Percentiles rank a stretch among this genome's conserved stretches.
These are phyloP conservation scores for Candida xiaguanensis DNA, from an alignment of 805 yeast species.

Conservation along the genomic window DNA sequence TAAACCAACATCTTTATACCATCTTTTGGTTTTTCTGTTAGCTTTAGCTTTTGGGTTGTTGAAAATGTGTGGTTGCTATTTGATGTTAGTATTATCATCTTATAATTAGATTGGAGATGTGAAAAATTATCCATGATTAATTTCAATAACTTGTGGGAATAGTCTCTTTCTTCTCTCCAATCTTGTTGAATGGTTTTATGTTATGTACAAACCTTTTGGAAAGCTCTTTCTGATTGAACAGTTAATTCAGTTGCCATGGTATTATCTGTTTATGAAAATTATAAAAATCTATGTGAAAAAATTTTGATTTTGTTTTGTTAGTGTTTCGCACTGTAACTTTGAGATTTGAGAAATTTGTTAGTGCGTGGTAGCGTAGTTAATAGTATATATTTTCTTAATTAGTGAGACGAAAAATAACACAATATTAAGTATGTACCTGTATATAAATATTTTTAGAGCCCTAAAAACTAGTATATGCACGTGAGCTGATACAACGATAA, in stretches of 20 bases:
- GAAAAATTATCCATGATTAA: too few relatives aligned
- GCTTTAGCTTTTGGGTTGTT: conserved; percentile 99
- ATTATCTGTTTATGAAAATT: conserved; percentile 3
- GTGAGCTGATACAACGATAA: neutral
- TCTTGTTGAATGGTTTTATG: neutral
- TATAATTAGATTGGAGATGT: too few relatives aligned
- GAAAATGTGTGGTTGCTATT: conserved; percentile 99
- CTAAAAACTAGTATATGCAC: neutral
- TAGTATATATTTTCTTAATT: neutral
- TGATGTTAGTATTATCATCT: conserved; percentile 13
- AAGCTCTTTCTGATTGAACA: conserved; percentile 99
- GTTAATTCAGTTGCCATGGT: conserved; percentile 98
- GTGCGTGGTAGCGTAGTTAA: neutral
- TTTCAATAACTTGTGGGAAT: too few relatives aligned
- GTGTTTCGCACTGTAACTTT: neutral
- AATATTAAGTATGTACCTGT: neutral
- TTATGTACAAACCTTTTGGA: conserved; percentile 90
- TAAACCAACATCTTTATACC: conserved; percentile 99
- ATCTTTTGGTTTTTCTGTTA: conserved; percentile 98
- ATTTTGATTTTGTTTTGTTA: conserved; percentile 6
- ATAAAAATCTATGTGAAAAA: conserved; percentile 28
- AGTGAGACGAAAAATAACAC: neutral
- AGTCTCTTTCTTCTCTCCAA: neutral
- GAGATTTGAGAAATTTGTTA: too few relatives aligned
- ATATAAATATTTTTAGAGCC: neutral